Percentiles rank a stretch among this genome's conserved stretches.
Evolutionary conservation across 225 moss, liverwort and hornwort genomes (phyloP).

Genomic region (Straminergon stramineum): DNA sequence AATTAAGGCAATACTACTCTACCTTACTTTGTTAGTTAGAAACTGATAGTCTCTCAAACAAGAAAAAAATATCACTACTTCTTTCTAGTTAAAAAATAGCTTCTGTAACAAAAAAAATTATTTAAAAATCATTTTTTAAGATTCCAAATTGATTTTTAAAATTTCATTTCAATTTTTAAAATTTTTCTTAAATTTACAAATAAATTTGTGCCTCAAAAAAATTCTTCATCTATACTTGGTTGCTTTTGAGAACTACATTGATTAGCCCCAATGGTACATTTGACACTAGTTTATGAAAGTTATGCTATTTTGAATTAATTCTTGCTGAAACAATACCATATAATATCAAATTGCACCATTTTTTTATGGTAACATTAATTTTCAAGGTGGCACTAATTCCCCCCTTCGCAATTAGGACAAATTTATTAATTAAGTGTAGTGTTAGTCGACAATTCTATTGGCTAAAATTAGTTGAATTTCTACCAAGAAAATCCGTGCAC

Average conservation of each 20-base stretch:
- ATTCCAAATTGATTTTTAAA: neutral
- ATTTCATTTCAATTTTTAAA: neutral
- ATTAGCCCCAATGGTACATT: too few relatives aligned
- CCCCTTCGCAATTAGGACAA: too few relatives aligned
- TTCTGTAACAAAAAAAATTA: neutral
- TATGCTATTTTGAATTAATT: neutral
- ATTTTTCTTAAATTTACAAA: neutral
- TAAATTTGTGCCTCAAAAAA: neutral
- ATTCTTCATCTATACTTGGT: neutral
- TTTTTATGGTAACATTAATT: too few relatives aligned
- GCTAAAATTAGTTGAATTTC: too few relatives aligned
- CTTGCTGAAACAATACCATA: neutral
- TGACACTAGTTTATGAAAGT: neutral
- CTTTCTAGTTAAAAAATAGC: neutral
- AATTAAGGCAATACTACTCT: neutral
- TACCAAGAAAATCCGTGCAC: too few relatives aligned
- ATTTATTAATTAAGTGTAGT: too few relatives aligned
- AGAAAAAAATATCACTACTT: neutral
- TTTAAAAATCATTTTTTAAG: neutral
- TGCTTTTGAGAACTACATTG: neutral
- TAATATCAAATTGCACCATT: neutral
- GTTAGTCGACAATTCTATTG: too few relatives aligned
- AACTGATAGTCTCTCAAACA: neutral
- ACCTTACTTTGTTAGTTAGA: neutral
- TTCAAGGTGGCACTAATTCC: neutral